Evolutionary conservation across 2,329 filamentous ascomycete genomes (phyloP).

Genomic region (Hyphodiscus sp.): DNA sequence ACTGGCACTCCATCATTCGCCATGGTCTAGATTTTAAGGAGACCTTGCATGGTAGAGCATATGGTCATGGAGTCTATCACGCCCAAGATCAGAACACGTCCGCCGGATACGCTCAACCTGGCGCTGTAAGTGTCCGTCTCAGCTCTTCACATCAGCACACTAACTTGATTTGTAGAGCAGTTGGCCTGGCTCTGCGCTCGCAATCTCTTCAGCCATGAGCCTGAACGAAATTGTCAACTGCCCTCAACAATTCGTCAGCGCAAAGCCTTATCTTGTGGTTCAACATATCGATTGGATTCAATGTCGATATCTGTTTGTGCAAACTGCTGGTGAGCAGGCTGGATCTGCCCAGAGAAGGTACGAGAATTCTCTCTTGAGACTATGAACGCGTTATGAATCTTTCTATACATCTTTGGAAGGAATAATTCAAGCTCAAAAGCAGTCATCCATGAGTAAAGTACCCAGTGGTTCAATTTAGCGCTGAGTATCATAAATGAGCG

Average conservation of each 20-base stretch:
- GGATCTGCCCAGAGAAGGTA: neutral
- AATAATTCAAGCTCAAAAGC: too few relatives aligned
- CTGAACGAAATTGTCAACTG: constrained; percentile 82
- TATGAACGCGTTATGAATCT: neutral
- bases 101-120: constrained; percentile 13
- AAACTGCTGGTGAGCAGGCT: constrained; percentile 1
- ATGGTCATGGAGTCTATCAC: constrained; percentile 78
- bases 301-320: constrained; percentile 76
- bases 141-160: constrained; percentile 1
- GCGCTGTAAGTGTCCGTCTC: constrained; percentile 10
- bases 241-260: constrained; percentile 52
- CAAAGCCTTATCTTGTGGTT: constrained; percentile 62
- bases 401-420: too few relatives aligned
- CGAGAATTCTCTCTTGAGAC: neutral
- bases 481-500: too few relatives aligned
- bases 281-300: constrained; percentile 79
- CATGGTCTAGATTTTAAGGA: constrained; percentile 70
- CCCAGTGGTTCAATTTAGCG: too few relatives aligned
- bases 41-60: constrained; percentile 58
- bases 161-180: constrained; percentile 10
- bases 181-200: constrained; percentile 65
- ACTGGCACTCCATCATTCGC: constrained; percentile 89
- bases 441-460: too few relatives aligned
- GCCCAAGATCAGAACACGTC: constrained; percentile 54
- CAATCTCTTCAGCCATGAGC: constrained; percentile 54